Evolutionary conservation across 257 asterid species (phyloP), one percentile per base, ranked within the genome.

Genomic region (Gentiana straminea): DNA sequence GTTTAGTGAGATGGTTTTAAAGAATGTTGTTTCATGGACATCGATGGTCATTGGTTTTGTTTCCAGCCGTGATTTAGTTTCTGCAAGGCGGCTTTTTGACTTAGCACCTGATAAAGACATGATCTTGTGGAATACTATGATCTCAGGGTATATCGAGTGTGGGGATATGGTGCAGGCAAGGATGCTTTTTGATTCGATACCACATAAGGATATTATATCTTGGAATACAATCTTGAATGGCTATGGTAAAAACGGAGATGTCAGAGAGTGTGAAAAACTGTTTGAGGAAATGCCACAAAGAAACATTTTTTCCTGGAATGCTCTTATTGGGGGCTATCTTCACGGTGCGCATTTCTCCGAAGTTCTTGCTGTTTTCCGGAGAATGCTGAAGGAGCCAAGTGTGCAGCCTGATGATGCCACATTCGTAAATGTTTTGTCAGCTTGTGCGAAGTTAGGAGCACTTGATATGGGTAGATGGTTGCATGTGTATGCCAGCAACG

Each of bases 1-100:
- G 64, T 87, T 91, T 52, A 67, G 58, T 12, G 94, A 86, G 69
- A 79, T 91, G 98, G 79, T 70, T 24, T 63, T 79, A 51, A 81
- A 79, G 64, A 88, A 84, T 75, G 96, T 90, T 50, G 94, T 90
- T 52, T 68, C 86, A 24, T 90, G 96, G 96, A 90, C 96, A 44
- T 73, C 87, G 8, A 84, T 86, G 94, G 75, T 91, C 35, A 75
- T 68, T 34, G 94, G 86, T 10, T 87, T 76, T 54, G 70, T 79
- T 33, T 70, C 61, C 5, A 74, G 75, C 57, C 77, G 81, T 38
- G 83, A 87, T 57, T 65, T 87, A 71, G 65, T 59, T 24, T 72
- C 82, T 1, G 96, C 92, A 0, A 77, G 87, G 67, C 70, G 69
- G 78, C 85, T 87, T 33, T 87, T 84, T 43, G 86, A 91, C 47